These are phyloP conservation scores for Candida loeiensis DNA, from an alignment of 805 yeast species.

Conservation along the genomic window DNA sequence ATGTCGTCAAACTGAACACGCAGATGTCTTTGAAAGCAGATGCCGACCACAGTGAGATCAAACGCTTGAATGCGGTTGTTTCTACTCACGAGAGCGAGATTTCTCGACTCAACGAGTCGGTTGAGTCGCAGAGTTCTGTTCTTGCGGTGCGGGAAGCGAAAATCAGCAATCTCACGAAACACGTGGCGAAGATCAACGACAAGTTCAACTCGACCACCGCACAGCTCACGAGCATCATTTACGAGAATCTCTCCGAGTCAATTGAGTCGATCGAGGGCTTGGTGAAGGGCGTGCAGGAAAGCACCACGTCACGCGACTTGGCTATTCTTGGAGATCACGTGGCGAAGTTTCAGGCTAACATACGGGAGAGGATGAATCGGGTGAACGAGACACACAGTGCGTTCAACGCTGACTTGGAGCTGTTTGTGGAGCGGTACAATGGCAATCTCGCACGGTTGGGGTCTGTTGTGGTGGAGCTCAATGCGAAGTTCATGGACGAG, in stretches of 20 bases:
- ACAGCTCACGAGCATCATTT: constrained; percentile 12
- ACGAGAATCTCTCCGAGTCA: constrained; percentile 12
- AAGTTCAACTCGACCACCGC: constrained; percentile 12
- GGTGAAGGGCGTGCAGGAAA: constrained; percentile 2
- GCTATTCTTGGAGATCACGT: constrained; percentile 3
- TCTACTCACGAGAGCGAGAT: constrained; percentile 1
- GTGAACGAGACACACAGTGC: constrained; percentile 2
- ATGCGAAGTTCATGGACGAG: constrained; percentile 5
- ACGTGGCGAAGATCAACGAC: constrained; percentile 11
- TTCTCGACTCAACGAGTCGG: not conserved
- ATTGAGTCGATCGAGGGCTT: constrained; percentile 7
- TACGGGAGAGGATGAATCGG: constrained; percentile 8
- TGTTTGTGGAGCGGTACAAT: constrained; percentile 10
- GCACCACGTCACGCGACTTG: constrained; percentile 4
- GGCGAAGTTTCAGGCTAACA: constrained; percentile 6
- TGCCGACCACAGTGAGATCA: not conserved
- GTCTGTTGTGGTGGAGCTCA: constrained; percentile 3
- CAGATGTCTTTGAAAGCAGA: not conserved
- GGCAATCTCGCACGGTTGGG: constrained; percentile 8
- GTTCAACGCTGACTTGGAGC: constrained; percentile 1
- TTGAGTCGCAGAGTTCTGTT: constrained; percentile 3
- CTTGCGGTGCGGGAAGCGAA: constrained; percentile 6
- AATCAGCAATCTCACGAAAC: constrained; percentile 8
- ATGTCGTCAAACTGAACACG: not conserved
- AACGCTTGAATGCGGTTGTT: not conserved